Percentiles rank a stretch among this genome's conserved stretches.
Conservation (phyloP, 1,284 basidiomycete species). For the Athelia psychrophila region DNA sequence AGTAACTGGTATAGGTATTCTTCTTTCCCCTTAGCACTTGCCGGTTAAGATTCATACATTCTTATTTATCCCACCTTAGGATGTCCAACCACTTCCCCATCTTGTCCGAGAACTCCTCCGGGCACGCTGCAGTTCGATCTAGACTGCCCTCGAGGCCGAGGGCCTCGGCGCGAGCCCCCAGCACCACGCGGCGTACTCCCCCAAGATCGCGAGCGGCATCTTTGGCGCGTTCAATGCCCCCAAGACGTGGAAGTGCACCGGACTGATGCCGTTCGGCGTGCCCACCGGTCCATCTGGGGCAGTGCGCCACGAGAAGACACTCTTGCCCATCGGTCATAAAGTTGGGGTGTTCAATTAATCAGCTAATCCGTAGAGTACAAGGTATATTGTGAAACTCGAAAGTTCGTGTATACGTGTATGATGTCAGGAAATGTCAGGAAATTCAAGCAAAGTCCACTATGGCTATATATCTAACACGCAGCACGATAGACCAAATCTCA, state of each 20-base stretch:
- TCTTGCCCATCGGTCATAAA: neutral
- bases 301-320: neutral
- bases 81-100: neutral
- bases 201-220: neutral
- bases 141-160: conserved; percentile 1
- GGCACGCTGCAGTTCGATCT: neutral
- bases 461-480: too few relatives aligned
- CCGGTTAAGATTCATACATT: neutral
- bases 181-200: neutral
- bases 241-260: neutral
- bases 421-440: too few relatives aligned
- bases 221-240: neutral
- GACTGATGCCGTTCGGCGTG: neutral
- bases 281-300: neutral
- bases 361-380: too few relatives aligned
- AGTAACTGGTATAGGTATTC: too few relatives aligned
- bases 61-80: neutral
- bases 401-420: too few relatives aligned
- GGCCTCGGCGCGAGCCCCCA: conserved; percentile 2
- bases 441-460: too few relatives aligned
- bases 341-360: neutral
- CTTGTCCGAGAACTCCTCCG: neutral
- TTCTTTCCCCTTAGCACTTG: too few relatives aligned
- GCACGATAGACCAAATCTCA: too few relatives aligned
- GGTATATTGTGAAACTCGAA: too few relatives aligned